Evolutionary conservation across 352 stramenopile genomes (phyloP), one percentile per base, ranked within the genome.

Genomic region (Phytophthora niederhauseri): DNA sequence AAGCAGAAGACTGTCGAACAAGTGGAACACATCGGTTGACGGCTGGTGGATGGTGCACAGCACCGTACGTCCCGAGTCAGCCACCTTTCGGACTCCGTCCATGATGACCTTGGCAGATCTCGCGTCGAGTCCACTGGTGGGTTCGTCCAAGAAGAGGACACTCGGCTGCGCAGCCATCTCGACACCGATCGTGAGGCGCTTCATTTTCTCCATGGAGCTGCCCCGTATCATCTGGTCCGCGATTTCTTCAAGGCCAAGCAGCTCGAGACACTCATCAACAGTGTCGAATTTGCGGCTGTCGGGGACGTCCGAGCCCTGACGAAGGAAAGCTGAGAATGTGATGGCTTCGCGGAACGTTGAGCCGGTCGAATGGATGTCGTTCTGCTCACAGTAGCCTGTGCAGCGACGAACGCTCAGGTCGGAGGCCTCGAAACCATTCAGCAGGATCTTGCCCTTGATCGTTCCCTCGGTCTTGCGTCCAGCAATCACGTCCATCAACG

Each of bases 31-130:
- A 43, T 98, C 89, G 3, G 83, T 87, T 2, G 80, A 92, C 15
- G 93, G 93, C 72, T 98, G 94, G 70, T 98, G 95, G 72, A 98
- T 98, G 12, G 92, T 98, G 54, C 95, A 98, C 1, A 98, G 60
- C 6, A 98, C 80, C 6, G 85, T 95, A 11, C 81, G 73, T 6
- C 92, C 91, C 19, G 80, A 82, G 50, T 81, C 67, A 4, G 93
- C 90, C 26, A 98, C 84, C 49, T 97, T 94, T 61, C 94, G 91
- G 12, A 98, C 80, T 0, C 94, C 81, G 22, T 96, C 80, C 70
- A 98, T 94, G 34, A 98, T 77, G 48, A 94, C 72, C 49, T 97
- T 89, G 20, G 95, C 94, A 6, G 80, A 86, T 38, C 84, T 92
- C 4, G 85, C 85, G 63, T 98, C 95, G 4, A 98, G 67, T 26